Conservation (phyloP, 768 basidiomycete species). For the Termitomyces sp. region DNA sequence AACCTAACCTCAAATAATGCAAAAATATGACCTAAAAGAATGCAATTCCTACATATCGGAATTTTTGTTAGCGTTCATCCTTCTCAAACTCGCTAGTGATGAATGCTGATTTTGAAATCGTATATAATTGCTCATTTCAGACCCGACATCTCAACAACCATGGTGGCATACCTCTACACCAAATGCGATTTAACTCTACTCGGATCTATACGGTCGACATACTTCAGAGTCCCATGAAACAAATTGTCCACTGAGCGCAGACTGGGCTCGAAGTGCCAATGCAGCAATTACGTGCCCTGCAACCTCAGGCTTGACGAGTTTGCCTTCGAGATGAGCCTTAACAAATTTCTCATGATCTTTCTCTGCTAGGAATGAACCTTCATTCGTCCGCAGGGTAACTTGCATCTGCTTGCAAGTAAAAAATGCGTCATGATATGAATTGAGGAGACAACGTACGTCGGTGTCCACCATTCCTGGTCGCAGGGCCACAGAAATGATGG, state of each 20-base stretch:
- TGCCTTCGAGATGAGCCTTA: constrained; percentile 52
- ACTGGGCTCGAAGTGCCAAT: constrained; percentile 59
- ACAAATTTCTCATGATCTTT: constrained; percentile 54
- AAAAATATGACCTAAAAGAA: too few species aligned
- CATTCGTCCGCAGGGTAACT: constrained; percentile 42
- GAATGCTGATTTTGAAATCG: too few species aligned
- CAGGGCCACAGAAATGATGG: constrained; percentile 66
- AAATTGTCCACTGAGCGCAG: constrained; percentile 67
- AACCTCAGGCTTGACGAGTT: constrained; percentile 69
- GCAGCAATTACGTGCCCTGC: constrained; percentile 77
- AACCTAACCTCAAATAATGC: too few species aligned
- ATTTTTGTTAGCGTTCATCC: too few species aligned
- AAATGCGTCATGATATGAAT: background rate
- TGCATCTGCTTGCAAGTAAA: constrained; percentile 61
- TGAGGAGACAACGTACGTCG: constrained; percentile 37
- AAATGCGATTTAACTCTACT: background rate
- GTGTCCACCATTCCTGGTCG: constrained; percentile 90
- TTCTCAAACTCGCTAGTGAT: background rate
- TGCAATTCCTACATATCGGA: too few species aligned
- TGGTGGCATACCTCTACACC: background rate
- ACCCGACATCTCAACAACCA: background rate
- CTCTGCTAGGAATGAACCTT: constrained; percentile 45
- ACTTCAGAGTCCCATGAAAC: constrained; percentile 75
- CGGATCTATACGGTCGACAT: constrained; percentile 47
- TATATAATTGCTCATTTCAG: background rate